Evolutionary conservation across 192 early-diverging fungal genomes (phyloP), one percentile per base, ranked within the genome.

Genomic region (Piromyces finnis): DNA sequence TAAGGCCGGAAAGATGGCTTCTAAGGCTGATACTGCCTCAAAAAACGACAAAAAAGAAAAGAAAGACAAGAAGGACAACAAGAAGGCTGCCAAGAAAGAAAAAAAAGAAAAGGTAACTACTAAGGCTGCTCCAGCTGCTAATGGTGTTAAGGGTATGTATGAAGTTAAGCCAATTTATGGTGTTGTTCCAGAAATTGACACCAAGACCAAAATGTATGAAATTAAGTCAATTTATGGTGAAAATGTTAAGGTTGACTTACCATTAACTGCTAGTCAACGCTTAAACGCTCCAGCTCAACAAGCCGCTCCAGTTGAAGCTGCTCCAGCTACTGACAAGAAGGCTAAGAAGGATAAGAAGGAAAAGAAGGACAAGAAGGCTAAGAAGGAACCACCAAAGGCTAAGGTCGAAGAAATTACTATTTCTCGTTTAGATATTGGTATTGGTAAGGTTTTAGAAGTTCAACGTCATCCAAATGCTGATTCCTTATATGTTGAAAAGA

Each of bases 391-490:
- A 27, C 84, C 82, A 29, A 82, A 82, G 26, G 77, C 83, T 17
- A 79, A 83, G 12, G 51, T 81, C 27, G 41, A 29, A n/a, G 80
- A 79, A 78, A 81, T 89, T 1, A 35, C 88, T 17, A 85, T 90
- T 77, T 93, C 95, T 77, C 92, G 95, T 84, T 88, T 99, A 36
- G 95, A 99, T 86, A 92, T 99, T 81, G 92, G 94, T 32, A 96
- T 99, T 51, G 97, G 97, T 36, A 91, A 91, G 81, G 95, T 99
- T 78, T 78, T 94, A 80, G 85, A 87, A 28, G 93, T 92, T 30
- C 86, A 92, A 84, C 93, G 93, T 84, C 97, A 99, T 85, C 94
- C 94, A n/a, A 94, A 95, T 82, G 97, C 97, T 7, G 97, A 99
- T 84, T 87, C 95, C 12, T 87, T 99, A 22, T 99, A 99, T 83